These are phyloP conservation scores for Tulasnella sp. DNA, from an alignment of 768 basidiomycete species.

Conservation along the genomic window DNA sequence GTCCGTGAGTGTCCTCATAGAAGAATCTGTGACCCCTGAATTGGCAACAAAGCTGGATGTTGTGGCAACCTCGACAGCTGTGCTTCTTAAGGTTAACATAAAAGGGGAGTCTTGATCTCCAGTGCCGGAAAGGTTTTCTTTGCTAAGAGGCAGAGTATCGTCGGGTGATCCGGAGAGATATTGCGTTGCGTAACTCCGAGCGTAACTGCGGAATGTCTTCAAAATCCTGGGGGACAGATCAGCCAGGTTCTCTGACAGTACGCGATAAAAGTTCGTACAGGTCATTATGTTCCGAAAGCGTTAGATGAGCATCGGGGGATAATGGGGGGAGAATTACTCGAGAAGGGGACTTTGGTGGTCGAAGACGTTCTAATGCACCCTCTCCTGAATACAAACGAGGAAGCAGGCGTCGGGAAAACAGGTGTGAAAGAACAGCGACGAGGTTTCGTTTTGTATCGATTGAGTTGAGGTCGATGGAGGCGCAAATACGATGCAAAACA, in stretches of 20 bases:
- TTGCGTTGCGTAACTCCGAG: constrained; percentile 46
- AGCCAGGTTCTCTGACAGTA: neutral
- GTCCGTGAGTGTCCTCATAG: constrained; percentile 50
- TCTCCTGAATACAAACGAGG: constrained; percentile 44
- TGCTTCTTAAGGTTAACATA: constrained; percentile 7
- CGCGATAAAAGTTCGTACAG: constrained; percentile 32
- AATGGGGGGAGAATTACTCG: constrained; percentile 54
- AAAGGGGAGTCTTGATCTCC: constrained; percentile 35
- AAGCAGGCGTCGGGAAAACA: constrained; percentile 60
- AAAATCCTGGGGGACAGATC: constrained; percentile 37
- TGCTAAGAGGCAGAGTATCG: constrained; percentile 49
- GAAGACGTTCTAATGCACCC: constrained; percentile 38
- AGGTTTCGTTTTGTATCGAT: constrained; percentile 49
- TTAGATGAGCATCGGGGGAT: constrained; percentile 38
- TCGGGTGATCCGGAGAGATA: constrained; percentile 37
- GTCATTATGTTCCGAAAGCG: constrained; percentile 47
- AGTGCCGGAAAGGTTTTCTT: constrained; percentile 28
- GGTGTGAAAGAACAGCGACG: constrained; percentile 55
- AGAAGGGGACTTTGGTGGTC: constrained; percentile 48
- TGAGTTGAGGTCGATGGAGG: constrained; percentile 35
- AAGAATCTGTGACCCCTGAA: constrained; percentile 57
- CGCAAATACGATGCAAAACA: constrained; percentile 55
- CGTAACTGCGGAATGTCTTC: constrained; percentile 53
- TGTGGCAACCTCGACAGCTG: constrained; percentile 39
- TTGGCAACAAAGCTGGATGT: constrained; percentile 64